Evolutionary conservation across 2,329 filamentous ascomycete genomes (phyloP), one percentile per base, ranked within the genome.

Genomic region (Truncatella angustata): DNA sequence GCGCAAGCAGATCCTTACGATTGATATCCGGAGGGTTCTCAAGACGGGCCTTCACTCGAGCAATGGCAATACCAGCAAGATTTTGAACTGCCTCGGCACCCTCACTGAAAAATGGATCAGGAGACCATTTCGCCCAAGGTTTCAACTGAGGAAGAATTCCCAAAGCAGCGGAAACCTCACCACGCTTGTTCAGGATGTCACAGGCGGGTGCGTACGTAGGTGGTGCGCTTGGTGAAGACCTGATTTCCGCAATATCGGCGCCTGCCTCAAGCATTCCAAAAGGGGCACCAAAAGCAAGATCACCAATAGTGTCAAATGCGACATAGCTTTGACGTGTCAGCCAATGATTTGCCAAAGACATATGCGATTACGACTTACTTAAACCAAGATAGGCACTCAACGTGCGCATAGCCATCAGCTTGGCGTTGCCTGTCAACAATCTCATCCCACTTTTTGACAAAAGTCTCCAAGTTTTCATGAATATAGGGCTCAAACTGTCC

Each of bases 401-500:
- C 68, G 24, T 81, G 77, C 11, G 85, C 86, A 51, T 78, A 82
- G 4, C 77, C 78, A 20, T 63, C 78, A 61, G 42, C 73, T n/a
- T 64, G 73, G 39, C 75, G 63, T 10, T 73, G 69, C 10, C 75
- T 69, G 4, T 67, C 63, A 23, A 74, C 76, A 6, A 93, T 72
- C 16, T 74, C 75, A 63, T 90, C 88, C 80, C 91, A 90, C 66
- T 91, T 84, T 54, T 75, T 74, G 21, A 88, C 83, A 53, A 96
- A 88, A 12, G 85, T 73, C 53, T 87, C 83, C 3, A 96, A 78
- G 67, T 95, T 96, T 58, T 79, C 74, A 65, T 90, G 86, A 60
- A 96, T 93, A 70, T 93, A 96, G 48, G 91, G 88, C 73, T 96
- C 91, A 65, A 96, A 95, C 66, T 96, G 85, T 54, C 80, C 79